phyloP scores from a whole-genome alignment of 805 yeast genomes.

The Wickerhamiella lipophila region DNA sequence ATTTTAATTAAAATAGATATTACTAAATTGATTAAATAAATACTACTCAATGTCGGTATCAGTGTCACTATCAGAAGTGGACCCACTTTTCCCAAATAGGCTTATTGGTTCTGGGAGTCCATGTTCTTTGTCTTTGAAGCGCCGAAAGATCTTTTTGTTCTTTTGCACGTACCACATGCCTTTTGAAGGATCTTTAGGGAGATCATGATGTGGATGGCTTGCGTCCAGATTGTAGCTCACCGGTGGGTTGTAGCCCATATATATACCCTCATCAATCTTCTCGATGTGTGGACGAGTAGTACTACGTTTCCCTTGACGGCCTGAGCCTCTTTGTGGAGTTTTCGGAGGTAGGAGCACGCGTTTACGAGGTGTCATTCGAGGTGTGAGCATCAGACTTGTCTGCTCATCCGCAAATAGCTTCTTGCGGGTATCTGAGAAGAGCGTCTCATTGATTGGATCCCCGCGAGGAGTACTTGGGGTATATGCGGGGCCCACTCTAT shows the following conservation, averaged over 20 bases:
- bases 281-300: not conserved
- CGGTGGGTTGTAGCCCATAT: not conserved
- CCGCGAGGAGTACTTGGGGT: conserved; percentile 24
- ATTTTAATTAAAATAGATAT: not conserved
- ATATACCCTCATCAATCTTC: conserved; percentile 10
- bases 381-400: conserved; percentile 11
- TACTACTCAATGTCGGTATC: conserved; percentile 17
- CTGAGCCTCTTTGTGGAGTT: conserved; percentile 22
- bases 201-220: conserved; percentile 7
- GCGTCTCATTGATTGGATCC: conserved; percentile 20
- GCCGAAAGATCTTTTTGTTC: conserved; percentile 30
- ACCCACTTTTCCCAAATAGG: conserved; percentile 13
- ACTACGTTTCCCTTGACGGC: conserved; percentile 16
- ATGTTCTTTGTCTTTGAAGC: conserved; percentile 23
- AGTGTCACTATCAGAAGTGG: conserved; percentile 13
- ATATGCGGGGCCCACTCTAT: conserved; percentile 15
- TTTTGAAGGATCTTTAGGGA: not conserved
- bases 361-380: conserved; percentile 15
- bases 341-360: conserved; percentile 21
- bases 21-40: conserved; percentile 9
- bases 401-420: conserved; percentile 5
- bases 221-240: not conserved
- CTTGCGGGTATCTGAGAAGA: conserved; percentile 4
- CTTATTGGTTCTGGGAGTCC: conserved; percentile 18
- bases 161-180: conserved; percentile 32